Base-by-base conservation (phyloP, 805 yeast genomes). In the Debaryomyces castellii region DNA sequence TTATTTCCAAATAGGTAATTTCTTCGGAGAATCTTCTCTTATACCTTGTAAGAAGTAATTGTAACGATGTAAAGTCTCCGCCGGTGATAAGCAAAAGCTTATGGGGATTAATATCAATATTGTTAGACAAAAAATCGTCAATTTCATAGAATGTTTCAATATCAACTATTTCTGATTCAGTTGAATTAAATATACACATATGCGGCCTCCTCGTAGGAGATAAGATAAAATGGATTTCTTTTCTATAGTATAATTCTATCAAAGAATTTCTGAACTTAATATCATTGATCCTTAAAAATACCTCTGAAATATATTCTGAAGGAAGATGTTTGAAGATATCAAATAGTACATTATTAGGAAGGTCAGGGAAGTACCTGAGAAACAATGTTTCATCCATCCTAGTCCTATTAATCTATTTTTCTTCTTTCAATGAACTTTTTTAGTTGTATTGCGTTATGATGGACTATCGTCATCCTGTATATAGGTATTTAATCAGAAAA, bases 161-260 rank as follows among this genome's bases (percentile, higher is more conserved):
- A 38, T 53, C 59, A 27, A 43, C 42, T 2, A 54, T 39, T 4
- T 34, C 21, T 11, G 24, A 27, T 46, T 49, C 11, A 17, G 10
- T 3, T 42, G 32, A 38, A 8, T 30, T 30, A 11, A 36, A 21
- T 18, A 20, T 30, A 27, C 46, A 45, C 11, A 28, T 22, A 30
- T 48, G 50, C 2, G 64, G 67, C 10, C 65, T 44, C 16, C 52
- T 53, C 1, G 64, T 54, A 2, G 74, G 73, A 8, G 66, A 52
- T 9, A 69, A 50, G 2, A 66, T 51, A 22, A 69, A 61, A 44
- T 68, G 73, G 6, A 69, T 21, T 33, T 69, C 73, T 37, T 58
- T 56, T 41, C 52, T 28, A 52, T 56, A 70, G 50, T 55, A 65
- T 14, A 54, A 54, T 4, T 59, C 54, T 12, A 63, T 51, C 24